Evolutionary conservation across 257 asterid species (phyloP), one percentile per base, ranked within the genome.

Genomic region (Solanum bukasovii): DNA sequence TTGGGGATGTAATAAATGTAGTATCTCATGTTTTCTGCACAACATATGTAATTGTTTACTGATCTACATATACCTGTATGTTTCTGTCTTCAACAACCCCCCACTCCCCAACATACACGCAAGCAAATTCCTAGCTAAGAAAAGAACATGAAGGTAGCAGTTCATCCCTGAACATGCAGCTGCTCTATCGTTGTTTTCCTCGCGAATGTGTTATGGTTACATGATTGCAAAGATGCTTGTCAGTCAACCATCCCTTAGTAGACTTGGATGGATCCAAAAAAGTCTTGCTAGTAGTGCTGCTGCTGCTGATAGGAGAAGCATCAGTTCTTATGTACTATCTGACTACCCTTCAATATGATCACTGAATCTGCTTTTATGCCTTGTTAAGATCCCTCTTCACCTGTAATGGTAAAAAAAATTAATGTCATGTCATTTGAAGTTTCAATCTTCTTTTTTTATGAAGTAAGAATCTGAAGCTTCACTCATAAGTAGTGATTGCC

Each of bases 291-390:
- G 34, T 40, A 79, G 14, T 79, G 88, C 68, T 81, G 78, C 88
- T 29, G 89, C 88, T 29, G 89, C 88, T 82, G 89, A 77, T 78
- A 78, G 83, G 87, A 21, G 38, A 79, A 44, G 85, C 27, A 27
- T 44, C 85, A 44, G 85, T n/a, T 37, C 10, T 27, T 78, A 13
- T 31, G n/a, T 44, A 79, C 65, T 7, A 42, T 78, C 84, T 8
- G 38, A 79, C 65, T 79, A 44, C 12, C 67, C 37, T 81, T 63
- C 85, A 27, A 27, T 81, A 8, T 46, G 85, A 44, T 46, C 1
- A 2, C 85, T 46, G 68, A 16, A 79, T 35, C 85, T 14, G 18
- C 85, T 27, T 79, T 23, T 79, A 23, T 79, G 67, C 67, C 67
- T 79, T 37, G 52, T 74, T 35, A 20, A 74, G 83, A 74, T 37